Base-by-base conservation (phyloP, 2,329 filamentous ascomycete genomes). In the Raffaelea ambrosiae region DNA sequence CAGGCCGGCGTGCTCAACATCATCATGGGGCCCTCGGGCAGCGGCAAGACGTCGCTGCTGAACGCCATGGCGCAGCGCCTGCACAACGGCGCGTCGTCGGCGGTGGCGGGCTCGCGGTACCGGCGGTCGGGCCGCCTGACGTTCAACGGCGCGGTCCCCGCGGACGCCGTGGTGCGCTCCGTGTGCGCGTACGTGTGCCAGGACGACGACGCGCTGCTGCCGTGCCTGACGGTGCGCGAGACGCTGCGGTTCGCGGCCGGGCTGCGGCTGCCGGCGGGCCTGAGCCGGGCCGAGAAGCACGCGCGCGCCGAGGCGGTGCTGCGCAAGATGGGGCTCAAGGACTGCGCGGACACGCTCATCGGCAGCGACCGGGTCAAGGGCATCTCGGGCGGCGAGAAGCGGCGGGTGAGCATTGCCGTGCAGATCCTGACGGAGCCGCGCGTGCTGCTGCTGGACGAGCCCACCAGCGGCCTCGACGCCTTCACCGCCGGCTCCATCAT, bases 401-500 rank as follows among this genome's bases (percentile, higher is more conserved):
- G 79, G 65, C 85, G 88, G 59, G 74, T 95, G 5, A 96, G 89
- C 0, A 48, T 96, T 53, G 91, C 88, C 66, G 90, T 96, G n/a
- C 91, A 96, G 63, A 76, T 97, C 21, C 89, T 88, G 41, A 90
- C 90, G 3, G 95, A 91, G 69, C 91, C 91, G 5, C 82, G 87
- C 38, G 73, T 96, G 46, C 75, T 95, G 51, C 79, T 96, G 43
- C 79, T 96, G 35, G 90, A 96, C 58, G 90, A 96, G 65, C 90
- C 90, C 16, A 96, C 90, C 4, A 95, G 88, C 33, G 90, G 90
- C 71, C 80, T 96, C 20, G 90, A 96, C 66, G 87, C 83, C 59
- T 88, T 95, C 65, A 95, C 89, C 1, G 90, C 89, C 1, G 95
- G 88, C 87, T 86, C 88, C 54, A 95, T 95, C 61, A 75, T 88